These are phyloP conservation scores for Oxytropis ochrocephala DNA, from an alignment of 306 rosid species.

Conservation along the genomic window DNA sequence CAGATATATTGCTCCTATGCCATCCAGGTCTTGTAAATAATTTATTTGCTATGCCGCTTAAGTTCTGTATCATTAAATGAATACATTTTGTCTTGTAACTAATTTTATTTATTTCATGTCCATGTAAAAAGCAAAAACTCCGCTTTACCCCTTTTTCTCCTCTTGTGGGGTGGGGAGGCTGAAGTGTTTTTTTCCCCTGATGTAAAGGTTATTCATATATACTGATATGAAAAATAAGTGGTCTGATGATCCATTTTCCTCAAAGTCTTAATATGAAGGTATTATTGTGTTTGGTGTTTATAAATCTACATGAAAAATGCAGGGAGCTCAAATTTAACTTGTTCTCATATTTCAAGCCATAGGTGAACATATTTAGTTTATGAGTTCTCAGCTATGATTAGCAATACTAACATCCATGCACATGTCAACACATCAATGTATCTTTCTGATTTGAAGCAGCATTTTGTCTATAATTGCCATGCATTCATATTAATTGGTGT, in stretches of 20 bases:
- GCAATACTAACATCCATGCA: not conserved
- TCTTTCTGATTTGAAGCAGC: not conserved
- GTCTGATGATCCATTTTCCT: not conserved
- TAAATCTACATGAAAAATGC: not conserved
- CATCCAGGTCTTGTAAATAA: constrained; percentile 59
- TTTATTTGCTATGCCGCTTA: not conserved
- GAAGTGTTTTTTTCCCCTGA: not conserved
- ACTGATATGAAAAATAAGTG: not conserved
- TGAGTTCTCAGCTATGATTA: not conserved
- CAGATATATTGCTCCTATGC: constrained; percentile 54
- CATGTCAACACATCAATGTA: not conserved
- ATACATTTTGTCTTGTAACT: not conserved
- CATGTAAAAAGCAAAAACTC: not conserved
- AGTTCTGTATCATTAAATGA: not conserved
- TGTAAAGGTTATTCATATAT: not conserved
- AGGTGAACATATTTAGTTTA: not conserved
- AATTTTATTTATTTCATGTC: not conserved
- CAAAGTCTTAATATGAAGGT: not conserved
- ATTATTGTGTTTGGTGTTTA: not conserved
- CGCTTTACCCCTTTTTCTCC: not conserved
- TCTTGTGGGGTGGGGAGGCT: not conserved
- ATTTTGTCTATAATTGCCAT: not conserved
- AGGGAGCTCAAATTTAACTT: not conserved
- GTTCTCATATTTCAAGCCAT: not conserved
- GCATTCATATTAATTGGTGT: not conserved